These are phyloP conservation scores for Kuraishia cidri DNA, from an alignment of 805 yeast species.

Conservation along the genomic window DNA sequence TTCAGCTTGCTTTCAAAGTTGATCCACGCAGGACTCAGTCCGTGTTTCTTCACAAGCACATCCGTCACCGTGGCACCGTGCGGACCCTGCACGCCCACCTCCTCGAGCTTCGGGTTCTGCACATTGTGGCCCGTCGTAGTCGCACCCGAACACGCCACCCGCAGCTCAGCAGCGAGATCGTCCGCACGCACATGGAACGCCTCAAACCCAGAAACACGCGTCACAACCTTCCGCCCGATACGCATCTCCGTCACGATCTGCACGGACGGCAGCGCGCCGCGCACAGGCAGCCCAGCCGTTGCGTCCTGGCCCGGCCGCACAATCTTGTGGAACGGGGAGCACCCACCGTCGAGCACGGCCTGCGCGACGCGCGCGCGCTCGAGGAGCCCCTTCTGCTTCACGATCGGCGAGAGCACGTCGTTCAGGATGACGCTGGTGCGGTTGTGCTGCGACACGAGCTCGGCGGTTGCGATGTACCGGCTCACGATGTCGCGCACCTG, in stretches of 20 bases:
- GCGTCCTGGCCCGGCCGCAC: constrained; percentile 31
- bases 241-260: constrained; percentile 63
- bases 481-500: constrained; percentile 48
- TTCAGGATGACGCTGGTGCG: constrained; percentile 50
- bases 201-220: constrained; percentile 65
- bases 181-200: constrained; percentile 56
- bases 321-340: constrained; percentile 41
- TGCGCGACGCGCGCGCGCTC: constrained; percentile 21
- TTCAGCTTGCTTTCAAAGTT: constrained; percentile 54
- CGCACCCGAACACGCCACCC: constrained; percentile 83
- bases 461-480: constrained; percentile 43
- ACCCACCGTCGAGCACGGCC: constrained; percentile 34
- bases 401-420: constrained; percentile 36
- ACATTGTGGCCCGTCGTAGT: constrained; percentile 59
- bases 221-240: constrained; percentile 74
- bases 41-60: constrained; percentile 45
- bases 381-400: constrained; percentile 18
- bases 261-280: constrained; percentile 64
- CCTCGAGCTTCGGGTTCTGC: constrained; percentile 45
- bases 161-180: constrained; percentile 57
- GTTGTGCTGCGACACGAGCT: constrained; percentile 41
- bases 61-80: constrained; percentile 61
- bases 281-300: constrained; percentile 27
- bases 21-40: constrained; percentile 61
- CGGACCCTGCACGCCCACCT: constrained; percentile 87